Evolutionary conservation across 1,139 yeast genomes (phyloP).

Genomic region (Diutina ranongensis): DNA sequence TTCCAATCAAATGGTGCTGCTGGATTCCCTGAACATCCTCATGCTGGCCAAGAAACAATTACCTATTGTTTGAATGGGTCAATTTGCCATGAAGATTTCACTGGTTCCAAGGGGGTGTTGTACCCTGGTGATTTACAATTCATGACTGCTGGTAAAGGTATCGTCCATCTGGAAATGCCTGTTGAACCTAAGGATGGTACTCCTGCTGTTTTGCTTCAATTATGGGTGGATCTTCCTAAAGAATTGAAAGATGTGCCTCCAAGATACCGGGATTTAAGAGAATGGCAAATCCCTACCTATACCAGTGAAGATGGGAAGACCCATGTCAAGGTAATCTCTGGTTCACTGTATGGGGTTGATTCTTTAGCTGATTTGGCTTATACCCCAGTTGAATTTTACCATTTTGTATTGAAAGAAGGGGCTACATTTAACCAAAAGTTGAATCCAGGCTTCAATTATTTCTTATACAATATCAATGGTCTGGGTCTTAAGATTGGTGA

Average conservation of each 20-base stretch:
- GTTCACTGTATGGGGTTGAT: conserved; percentile 63
- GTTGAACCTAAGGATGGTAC: conserved; percentile 45
- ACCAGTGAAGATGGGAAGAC: conserved; percentile 59
- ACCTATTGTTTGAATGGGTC: conserved; percentile 66
- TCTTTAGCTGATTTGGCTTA: conserved; percentile 74
- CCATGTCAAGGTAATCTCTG: conserved; percentile 64
- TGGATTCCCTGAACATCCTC: conserved; percentile 91
- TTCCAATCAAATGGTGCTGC: conserved; percentile 34
- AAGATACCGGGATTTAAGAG: conserved; percentile 67
- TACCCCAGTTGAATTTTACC: conserved; percentile 74
- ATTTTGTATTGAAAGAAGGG: conserved; percentile 56
- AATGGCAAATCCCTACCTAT: conserved; percentile 56
- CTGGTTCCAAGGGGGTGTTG: conserved; percentile 70
- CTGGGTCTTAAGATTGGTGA: conserved; percentile 33
- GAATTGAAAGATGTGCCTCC: conserved; percentile 60
- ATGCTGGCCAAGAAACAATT: conserved; percentile 83
- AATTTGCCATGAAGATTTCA: conserved; percentile 85
- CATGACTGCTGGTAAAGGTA: conserved; percentile 91
- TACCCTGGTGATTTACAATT: conserved; percentile 84
- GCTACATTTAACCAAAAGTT: conserved; percentile 53
- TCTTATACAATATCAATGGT: conserved; percentile 63
- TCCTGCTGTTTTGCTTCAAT: conserved; percentile 62
- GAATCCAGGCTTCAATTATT: conserved; percentile 56
- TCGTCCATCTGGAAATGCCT: conserved; percentile 83
- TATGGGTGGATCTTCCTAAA: conserved; percentile 86